Percentiles rank a stretch among this genome's conserved stretches.
phyloP scores from a whole-genome alignment of 495 filamentous ascomycete genomes.

The Talaromyces liani region DNA sequence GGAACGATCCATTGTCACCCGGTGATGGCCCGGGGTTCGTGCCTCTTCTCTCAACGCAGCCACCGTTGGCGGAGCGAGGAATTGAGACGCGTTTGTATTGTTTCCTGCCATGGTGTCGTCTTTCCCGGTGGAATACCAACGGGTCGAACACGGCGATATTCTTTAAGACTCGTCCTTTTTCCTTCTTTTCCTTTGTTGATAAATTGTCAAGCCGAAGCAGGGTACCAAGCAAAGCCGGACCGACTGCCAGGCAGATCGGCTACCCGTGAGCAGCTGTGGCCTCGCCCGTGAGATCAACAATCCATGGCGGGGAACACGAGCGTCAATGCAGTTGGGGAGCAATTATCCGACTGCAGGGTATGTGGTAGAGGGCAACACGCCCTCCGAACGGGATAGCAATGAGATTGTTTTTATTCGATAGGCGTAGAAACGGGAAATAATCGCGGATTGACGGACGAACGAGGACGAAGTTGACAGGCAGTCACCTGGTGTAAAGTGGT shows the following conservation, averaged over 20 bases:
- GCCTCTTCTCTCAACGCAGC: constrained; percentile 48
- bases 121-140: constrained; percentile 3
- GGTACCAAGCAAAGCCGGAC: constrained; percentile 22
- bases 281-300: constrained; percentile 38
- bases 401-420: background rate
- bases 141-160: background rate
- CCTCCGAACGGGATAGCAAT: background rate
- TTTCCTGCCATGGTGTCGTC: constrained; percentile 37
- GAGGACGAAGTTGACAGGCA: background rate
- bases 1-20: constrained; percentile 47
- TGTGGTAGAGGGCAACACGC: background rate
- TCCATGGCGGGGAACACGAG: constrained; percentile 26
- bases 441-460: background rate
- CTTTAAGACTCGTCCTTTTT: background rate
- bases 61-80: constrained; percentile 44
- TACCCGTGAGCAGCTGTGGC: constrained; percentile 37
- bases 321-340: constrained; percentile 1
- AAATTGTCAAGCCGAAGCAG: constrained; percentile 1
- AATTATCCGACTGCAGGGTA: constrained; percentile 1
- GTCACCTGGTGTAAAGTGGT: constrained; percentile 3
- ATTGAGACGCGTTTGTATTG: constrained; percentile 31
- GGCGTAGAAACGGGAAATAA: background rate
- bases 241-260: constrained; percentile 45
- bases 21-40: constrained; percentile 31
- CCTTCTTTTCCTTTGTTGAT: background rate